Conservation (phyloP, 2,329 filamentous ascomycete species). For the Aspergillus novoparasiticus region DNA sequence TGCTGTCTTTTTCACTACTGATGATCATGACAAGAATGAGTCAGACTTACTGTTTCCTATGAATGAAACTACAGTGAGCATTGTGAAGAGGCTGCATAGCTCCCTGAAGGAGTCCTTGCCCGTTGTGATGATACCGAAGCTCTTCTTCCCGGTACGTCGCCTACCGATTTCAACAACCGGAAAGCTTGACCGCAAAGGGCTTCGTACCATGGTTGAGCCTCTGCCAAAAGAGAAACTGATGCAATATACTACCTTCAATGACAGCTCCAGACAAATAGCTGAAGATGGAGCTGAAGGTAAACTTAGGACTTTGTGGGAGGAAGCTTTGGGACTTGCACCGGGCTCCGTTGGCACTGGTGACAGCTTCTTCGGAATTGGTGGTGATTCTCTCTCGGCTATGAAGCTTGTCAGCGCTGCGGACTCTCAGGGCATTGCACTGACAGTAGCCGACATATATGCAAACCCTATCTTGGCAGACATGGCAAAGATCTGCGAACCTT, state of each 20-base stretch:
- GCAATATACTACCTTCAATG: conserved; percentile 31
- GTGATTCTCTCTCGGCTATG: conserved; percentile 53
- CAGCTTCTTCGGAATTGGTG: conserved; percentile 51
- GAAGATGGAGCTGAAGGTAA: conserved; percentile 30
- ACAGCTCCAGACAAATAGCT: conserved; percentile 25
- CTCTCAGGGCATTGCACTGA: conserved; percentile 42
- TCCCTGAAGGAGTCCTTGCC: conserved; percentile 36
- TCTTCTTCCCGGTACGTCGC: conserved; percentile 45
- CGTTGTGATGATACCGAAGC: conserved; percentile 47
- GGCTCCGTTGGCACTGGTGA: conserved; percentile 47
- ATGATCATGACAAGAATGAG: conserved; percentile 7
- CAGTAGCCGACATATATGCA: conserved; percentile 49
- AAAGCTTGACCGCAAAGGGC: conserved; percentile 44
- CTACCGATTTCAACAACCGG: conserved; percentile 48
- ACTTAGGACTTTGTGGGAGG: conserved; percentile 43
- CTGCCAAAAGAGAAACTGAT: conserved; percentile 38
- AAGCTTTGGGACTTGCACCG: conserved; percentile 39
- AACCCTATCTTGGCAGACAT: conserved; percentile 48
- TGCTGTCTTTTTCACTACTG: conserved; percentile 38
- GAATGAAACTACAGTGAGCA: conserved; percentile 23
- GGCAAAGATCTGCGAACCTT: conserved; percentile 34
- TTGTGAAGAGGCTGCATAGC: conserved; percentile 28
- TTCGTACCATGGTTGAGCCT: conserved; percentile 40
- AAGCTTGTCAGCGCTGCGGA: conserved; percentile 46
- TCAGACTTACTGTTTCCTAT: conserved; percentile 28